Evolutionary conservation across 2,329 filamentous ascomycete species (phyloP), one percentile per base, ranked within the genome.

Genomic region (Tolypocladium cylindrosporum): DNA sequence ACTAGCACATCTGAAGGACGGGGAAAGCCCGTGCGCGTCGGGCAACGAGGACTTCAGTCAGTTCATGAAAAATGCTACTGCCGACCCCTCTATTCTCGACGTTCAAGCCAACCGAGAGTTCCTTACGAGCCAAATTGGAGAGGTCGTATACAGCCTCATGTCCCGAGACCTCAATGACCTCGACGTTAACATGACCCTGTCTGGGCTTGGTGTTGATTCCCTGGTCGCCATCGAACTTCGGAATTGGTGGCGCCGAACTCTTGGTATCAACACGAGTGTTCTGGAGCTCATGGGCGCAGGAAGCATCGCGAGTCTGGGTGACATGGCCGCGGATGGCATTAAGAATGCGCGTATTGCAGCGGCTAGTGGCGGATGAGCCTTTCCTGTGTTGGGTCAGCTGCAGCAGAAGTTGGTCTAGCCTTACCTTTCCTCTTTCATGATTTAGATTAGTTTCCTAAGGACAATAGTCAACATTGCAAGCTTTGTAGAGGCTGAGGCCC

Each of bases 191-290:
- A 57, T 57, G n/a, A 56, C 37, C 21, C 36, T 64, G 24, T 21
- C 54, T 6, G 45, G 39, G 0, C 48, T 62, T 10, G 62, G 62
- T 10, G 55, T 64, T 21, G 63, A 64, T 45, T 64, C 61, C n/a
- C 55, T 63, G 10, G 60, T 61, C 21, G 53, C 56, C 19, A 60
- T 62, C 19, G 62, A 63, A 57, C 54, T 63, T 31, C 57, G 60
- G 16, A 62, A 62, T 54, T 65, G 63, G 63, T 64, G 57, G 57
- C 59, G 57, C 9, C 55, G 57, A 21, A 55, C 51, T 6, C 54
- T 63, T 14, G 61, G 61, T 13, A 37, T 60, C 10, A 58, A 59
- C 14, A 55, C 54, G 16, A 58, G 55, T 14, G 55, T 58, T 4
- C 21, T 63, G 13, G 61, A 62, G 55, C 57, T 63, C 24, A 57